phyloP scores from a whole-genome alignment of 768 basidiomycete genomes.

The Fibroporia radiculosa region DNA sequence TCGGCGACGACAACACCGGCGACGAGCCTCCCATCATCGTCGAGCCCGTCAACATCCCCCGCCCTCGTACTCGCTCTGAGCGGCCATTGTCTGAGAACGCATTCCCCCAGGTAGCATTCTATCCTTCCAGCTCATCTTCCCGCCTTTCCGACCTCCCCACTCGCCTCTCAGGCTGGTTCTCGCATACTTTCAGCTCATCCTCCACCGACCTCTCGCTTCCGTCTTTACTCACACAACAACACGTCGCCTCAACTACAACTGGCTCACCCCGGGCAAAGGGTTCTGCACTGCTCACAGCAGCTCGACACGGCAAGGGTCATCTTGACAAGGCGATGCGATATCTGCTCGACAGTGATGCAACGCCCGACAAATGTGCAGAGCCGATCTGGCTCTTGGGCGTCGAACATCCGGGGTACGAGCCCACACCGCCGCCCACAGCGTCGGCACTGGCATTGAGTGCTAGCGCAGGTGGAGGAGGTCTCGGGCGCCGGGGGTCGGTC shows the following conservation, averaged over 20 bases:
- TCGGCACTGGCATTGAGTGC: conserved; percentile 16
- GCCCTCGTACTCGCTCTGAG: conserved; percentile 48
- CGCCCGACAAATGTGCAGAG: conserved; percentile 73
- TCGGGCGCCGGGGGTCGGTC: conserved; percentile 25
- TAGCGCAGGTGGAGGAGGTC: neutral
- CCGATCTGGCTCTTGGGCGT: conserved; percentile 90
- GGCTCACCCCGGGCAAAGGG: conserved; percentile 40
- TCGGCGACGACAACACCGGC: conserved; percentile 27
- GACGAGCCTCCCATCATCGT: conserved; percentile 61
- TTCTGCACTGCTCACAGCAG: conserved; percentile 54
- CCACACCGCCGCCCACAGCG: conserved; percentile 19
- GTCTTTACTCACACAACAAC: conserved; percentile 43
- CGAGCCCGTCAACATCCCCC: conserved; percentile 50
- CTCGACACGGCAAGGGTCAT: conserved; percentile 67
- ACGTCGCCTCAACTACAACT: conserved; percentile 22
- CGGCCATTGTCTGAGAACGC: conserved; percentile 43
- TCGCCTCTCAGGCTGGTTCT: conserved; percentile 74
- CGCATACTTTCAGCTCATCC: conserved; percentile 68
- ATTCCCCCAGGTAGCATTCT: conserved; percentile 38
- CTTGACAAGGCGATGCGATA: conserved; percentile 82
- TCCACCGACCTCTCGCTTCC: conserved; percentile 67
- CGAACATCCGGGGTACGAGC: conserved; percentile 68
- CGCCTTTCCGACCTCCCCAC: conserved; percentile 66
- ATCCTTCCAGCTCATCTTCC: conserved; percentile 36
- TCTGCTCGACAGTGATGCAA: conserved; percentile 85